Evolutionary conservation across 2,329 filamentous ascomycete species (phyloP), one percentile per base, ranked within the genome.

Genomic region (Aspergillus awamori): DNA sequence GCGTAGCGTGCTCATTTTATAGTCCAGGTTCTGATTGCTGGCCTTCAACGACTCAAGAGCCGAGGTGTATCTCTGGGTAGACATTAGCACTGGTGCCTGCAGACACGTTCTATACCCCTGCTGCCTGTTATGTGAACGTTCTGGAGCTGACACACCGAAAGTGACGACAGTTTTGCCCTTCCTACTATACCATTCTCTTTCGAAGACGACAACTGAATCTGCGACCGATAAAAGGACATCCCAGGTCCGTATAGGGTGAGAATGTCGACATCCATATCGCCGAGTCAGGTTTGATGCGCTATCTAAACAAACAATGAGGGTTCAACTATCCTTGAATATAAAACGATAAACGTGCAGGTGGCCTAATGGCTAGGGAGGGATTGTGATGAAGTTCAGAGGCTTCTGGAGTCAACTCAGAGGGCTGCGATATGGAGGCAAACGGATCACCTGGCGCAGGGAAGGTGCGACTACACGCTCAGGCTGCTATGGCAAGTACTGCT

Each of bases 1-100:
- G 20, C 64, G 66, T 20, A 76, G 22, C 58, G 69, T 67, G 30
- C 56, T 47, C 28, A 75, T 59, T 30, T 65, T 70, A 26, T 53
- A 45, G 33, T 72, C 66, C 36, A 76, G 66, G 28, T 66, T 53
- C n/a, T 70, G 55, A 55, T 76, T 75, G 58, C 63, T 69, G 11
- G 52, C 57, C 26, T 70, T 56, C 15, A 76, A 63, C 5, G 68
- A 65, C 13, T 48, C 59, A 15, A 71, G 63, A 17, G 66, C 59
- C 8, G 58, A 52, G 26, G 63, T 63, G 51, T 67, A 67, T 56
- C 51, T 65, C 70, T 72, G 51, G 5, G 30, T 15, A 22, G n/a
- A 22, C 13, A 20, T 53, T 13, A 51, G 56, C 20, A 11, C 45
- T 43, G 24, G 8, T 41, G 24, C 4, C 11, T 13, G 33, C 17